Base-by-base conservation (phyloP, 306 rosid genomes). In the Cucurbita maxima region DNA sequence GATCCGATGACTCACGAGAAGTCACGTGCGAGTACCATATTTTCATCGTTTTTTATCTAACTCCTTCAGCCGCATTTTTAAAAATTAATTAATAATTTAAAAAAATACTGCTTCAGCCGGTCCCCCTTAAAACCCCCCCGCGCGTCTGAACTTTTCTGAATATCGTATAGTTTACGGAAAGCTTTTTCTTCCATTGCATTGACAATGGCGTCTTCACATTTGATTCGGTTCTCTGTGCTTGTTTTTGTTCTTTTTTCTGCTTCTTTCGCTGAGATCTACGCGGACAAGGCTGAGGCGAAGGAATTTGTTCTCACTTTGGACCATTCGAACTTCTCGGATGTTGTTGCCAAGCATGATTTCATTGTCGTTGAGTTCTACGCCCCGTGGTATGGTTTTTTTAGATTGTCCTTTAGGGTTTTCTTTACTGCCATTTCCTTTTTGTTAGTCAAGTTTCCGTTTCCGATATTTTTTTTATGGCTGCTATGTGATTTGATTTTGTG, bases 331-430 rank as follows among this genome's bases (percentile, higher is more conserved):
- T 95, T 95, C 84, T 74, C 84, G 1, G 99, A 89, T 14, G 85
- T 85, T 8, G 30, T 95, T 60, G 74, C 60, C 87, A 95, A 87
- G 87, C 91, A 88, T 79, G 75, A 91, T 62, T 89, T 95, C 87
- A 73, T 95, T 78, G 99, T 91, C 66, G 93, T 91, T 16, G 99
- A 95, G 84, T 95, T 95, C 81, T 91, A 89, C 81, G 96, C 96
- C 7, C 99, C 99, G 0, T 89, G 96, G 99, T 94, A 83, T 36
- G 45, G 0, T 58, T 77, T 37, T 16, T 6, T 34, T 10, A 3
- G 8, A 25, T 7, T 14, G 5, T 19, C 3, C 15, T 48, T 36
- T 69, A 38, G 6, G 5, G n/a, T 19, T 11, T 19, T 38, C 0
- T 14, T 5, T 12, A 13, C 3, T 22, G 19, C 25, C 41, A 37